Percentiles rank a stretch among this genome's conserved stretches.
Conservation (phyloP, 306 rosid genomes). For the Begonia peltatifolia region DNA sequence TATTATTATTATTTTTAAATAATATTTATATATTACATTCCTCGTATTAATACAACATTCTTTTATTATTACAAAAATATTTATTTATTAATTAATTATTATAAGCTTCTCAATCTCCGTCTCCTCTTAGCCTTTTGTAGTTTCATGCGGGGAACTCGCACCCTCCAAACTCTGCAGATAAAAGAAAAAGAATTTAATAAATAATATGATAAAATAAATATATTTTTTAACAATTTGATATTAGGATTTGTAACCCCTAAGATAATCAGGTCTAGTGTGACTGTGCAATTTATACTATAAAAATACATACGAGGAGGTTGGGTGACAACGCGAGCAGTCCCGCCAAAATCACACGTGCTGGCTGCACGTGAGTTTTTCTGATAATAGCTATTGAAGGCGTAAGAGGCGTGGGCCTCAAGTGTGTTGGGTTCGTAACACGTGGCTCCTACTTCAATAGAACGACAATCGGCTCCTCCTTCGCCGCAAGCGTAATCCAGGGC, state of each 20-base stretch:
- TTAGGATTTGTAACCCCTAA: no score
- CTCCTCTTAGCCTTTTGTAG: neutral
- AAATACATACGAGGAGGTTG: slow-evolving; percentile 55
- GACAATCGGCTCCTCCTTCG: slow-evolving; percentile 79
- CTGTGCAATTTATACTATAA: no score
- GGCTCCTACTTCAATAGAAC: slow-evolving; percentile 45
- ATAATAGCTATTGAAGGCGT: slow-evolving; percentile 70
- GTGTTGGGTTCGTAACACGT: slow-evolving; percentile 65
- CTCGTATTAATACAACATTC: no score
- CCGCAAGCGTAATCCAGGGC: slow-evolving; percentile 77
- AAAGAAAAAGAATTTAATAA: neutral
- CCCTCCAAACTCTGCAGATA: neutral
- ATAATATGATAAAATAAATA: neutral
- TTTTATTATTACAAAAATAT: no score
- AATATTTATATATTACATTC: no score
- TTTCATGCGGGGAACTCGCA: neutral
- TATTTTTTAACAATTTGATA: no score
- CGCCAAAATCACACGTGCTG: slow-evolving; percentile 67
- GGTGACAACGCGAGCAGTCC: slow-evolving; percentile 53
- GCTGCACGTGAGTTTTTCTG: slow-evolving; percentile 51
- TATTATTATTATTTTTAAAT: no score
- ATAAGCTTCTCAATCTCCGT: no score
- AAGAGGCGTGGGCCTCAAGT: slow-evolving; percentile 77
- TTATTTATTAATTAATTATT: no score
- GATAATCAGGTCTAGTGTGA: no score